A percentile compares a stretch with the other conserved stretches of the same genome.
Evolutionary conservation across 75 land plant genomes (phyloP).

Genomic region (Pseudotsuga menziesii): DNA sequence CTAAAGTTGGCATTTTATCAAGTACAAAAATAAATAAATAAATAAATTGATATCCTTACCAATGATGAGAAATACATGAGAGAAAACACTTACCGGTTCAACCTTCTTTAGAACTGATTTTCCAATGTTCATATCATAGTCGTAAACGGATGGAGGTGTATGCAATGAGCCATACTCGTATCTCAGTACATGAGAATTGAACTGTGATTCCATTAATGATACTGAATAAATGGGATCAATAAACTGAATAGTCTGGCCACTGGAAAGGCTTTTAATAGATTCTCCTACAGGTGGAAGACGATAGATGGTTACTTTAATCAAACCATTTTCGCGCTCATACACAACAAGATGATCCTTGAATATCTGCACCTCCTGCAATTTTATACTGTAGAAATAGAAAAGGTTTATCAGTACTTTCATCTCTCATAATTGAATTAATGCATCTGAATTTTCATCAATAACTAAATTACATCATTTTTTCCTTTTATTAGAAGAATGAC

Average conservation of each 20-base stretch:
- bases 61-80: neutral
- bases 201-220: constrained; percentile 47
- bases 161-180: constrained; percentile 83
- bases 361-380: constrained; percentile 71
- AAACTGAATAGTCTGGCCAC: constrained; percentile 63
- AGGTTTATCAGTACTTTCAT: too few species aligned
- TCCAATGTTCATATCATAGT: constrained; percentile 92
- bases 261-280: constrained; percentile 46
- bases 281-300: constrained; percentile 71
- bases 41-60: too few species aligned
- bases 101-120: constrained; percentile 77
- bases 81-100: constrained; percentile 46
- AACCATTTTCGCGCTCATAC: constrained; percentile 77
- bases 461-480: too few species aligned
- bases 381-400: constrained; percentile 52
- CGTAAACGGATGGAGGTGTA: constrained; percentile 87
- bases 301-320: constrained; percentile 56
- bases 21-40: too few species aligned
- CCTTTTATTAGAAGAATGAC: too few species aligned
- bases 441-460: too few species aligned
- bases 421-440: too few species aligned
- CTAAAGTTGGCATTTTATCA: too few species aligned
- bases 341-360: constrained; percentile 76
- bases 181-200: constrained; percentile 69
- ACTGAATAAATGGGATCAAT: constrained; percentile 76